These are phyloP conservation scores for Candida vaughaniae DNA, from an alignment of 805 yeast species.

Conservation along the genomic window DNA sequence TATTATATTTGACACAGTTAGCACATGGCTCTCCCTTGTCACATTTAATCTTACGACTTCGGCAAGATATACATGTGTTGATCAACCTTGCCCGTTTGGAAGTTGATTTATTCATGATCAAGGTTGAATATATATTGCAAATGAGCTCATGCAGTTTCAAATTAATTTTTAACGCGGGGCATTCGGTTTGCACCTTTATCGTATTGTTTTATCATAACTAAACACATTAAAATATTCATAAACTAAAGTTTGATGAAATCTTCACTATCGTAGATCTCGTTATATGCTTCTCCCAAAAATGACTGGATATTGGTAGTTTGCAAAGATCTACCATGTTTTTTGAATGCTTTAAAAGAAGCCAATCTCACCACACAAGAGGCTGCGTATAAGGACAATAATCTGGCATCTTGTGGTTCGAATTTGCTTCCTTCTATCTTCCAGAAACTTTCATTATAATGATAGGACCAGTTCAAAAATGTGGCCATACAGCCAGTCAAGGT, in stretches of 20 bases:
- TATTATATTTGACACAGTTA: slow-evolving; percentile 27
- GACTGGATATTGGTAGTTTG: slow-evolving; percentile 80
- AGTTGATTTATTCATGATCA: background rate
- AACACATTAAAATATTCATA: too few relatives aligned
- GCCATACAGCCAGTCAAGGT: slow-evolving; percentile 85
- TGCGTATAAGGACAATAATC: slow-evolving; percentile 62
- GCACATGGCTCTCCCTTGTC: slow-evolving; percentile 36
- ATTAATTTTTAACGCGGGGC: too few relatives aligned
- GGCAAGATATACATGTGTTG: slow-evolving; percentile 29
- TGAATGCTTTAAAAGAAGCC: slow-evolving; percentile 66
- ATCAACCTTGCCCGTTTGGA: slow-evolving; percentile 1
- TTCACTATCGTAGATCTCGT: slow-evolving; percentile 38
- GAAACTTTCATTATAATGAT: slow-evolving; percentile 54
- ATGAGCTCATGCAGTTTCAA: too few relatives aligned
- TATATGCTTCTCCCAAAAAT: slow-evolving; percentile 62
- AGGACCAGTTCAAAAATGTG: slow-evolving; percentile 77
- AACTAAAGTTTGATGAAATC: slow-evolving; percentile 15
- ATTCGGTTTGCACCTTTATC: too few relatives aligned
- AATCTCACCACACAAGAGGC: slow-evolving; percentile 67
- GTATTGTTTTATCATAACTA: too few relatives aligned
- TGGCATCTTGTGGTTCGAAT: slow-evolving; percentile 28
- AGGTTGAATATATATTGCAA: too few relatives aligned
- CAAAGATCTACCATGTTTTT: slow-evolving; percentile 69
- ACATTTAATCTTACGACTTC: slow-evolving; percentile 36
- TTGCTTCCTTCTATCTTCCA: slow-evolving; percentile 47